Evolutionary conservation across 2,329 filamentous ascomycete species (phyloP).

Genomic region (Colletotrichum sp.): DNA sequence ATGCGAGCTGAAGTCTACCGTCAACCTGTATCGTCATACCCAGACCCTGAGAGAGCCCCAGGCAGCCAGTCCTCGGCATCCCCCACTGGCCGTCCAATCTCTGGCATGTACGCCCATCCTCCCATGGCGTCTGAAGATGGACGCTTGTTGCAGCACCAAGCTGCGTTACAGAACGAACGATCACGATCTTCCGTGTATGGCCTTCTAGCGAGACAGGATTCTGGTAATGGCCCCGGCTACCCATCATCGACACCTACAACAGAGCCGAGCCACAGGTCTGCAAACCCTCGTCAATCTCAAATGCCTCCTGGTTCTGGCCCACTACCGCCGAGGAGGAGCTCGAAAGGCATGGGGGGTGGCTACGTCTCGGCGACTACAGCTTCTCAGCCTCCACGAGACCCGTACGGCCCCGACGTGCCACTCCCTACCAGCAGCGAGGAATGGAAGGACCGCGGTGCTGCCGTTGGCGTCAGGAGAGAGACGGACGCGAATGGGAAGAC

Average conservation of each 20-base stretch:
- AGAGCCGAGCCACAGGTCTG: conserved; percentile 71
- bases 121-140: conserved; percentile 16
- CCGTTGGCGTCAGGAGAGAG: conserved; percentile 80
- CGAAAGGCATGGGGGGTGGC: conserved; percentile 69
- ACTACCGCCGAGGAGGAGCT: conserved; percentile 76
- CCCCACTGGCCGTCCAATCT: conserved; percentile 6
- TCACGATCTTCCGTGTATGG: conserved; percentile 62
- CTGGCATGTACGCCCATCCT: conserved; percentile 26
- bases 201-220: conserved; percentile 63
- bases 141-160: conserved; percentile 44
- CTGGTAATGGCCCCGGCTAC: conserved; percentile 64
- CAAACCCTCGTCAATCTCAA: conserved; percentile 63
- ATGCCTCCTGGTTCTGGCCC: conserved; percentile 59
- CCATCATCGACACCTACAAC: conserved; percentile 63
- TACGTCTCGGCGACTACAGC: conserved; percentile 49
- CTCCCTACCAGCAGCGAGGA: conserved; percentile 75
- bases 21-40: conserved; percentile 1
- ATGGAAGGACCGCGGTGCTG: conserved; percentile 95
- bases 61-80: background rate
- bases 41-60: conserved; percentile 3
- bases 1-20: conserved; percentile 14
- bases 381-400: conserved; percentile 41
- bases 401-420: conserved; percentile 42
- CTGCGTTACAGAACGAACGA: conserved; percentile 61
- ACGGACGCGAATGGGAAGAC: conserved; percentile 84